Base-by-base conservation (phyloP, 2,329 filamentous ascomycete genomes). In the Grosmannia penicillata region DNA sequence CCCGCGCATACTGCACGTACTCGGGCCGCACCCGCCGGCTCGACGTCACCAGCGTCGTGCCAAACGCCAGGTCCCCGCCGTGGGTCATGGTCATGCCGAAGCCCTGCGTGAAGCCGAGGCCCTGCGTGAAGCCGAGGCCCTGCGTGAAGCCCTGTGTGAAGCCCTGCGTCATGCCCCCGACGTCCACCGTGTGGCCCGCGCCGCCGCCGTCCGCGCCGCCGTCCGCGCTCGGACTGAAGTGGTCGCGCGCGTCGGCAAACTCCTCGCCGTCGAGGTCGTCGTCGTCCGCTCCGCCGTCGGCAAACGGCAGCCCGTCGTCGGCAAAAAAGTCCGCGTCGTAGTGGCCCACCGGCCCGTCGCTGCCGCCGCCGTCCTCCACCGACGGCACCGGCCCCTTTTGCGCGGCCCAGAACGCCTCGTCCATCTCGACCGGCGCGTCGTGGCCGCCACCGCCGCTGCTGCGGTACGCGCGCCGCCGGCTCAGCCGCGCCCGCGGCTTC, bases 291-390 rank as follows among this genome's bases (percentile, higher is more conserved):
- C 80, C 78, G 27, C 78, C 75, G 10, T 72, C 77, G 2, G 72
- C 65, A 49, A 84, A 72, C 2, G 78, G 77, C 46, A 87, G 63
- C 2, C 72, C 79, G 49, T 89, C 83, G 51, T 96, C 91, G 51
- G 91, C 81, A 65, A 96, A 98, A 70, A 96, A 98, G 57, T 96
- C 82, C 42, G 91, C 89, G 55, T 96, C 86, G 58, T 96, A 98
- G 53, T 93, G 79, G 43, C 87, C 87, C 48, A 75, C 66, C 3
- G 70, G 69, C 28, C 71, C 57, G 2, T 61, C 68, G 4, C 66
- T 70, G 27, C 70, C 56, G 2, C 61, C 68, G 4, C 65, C 70
- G 32, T 75, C 41, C 28, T 44, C 41, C 8, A 41, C 36, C 7
- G 47, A 38, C 15, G 44, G 38, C 24, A 36, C 49, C 37, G 62